Conservation (phyloP, 106 monocot species). For the Dioscorea dumetorum region DNA sequence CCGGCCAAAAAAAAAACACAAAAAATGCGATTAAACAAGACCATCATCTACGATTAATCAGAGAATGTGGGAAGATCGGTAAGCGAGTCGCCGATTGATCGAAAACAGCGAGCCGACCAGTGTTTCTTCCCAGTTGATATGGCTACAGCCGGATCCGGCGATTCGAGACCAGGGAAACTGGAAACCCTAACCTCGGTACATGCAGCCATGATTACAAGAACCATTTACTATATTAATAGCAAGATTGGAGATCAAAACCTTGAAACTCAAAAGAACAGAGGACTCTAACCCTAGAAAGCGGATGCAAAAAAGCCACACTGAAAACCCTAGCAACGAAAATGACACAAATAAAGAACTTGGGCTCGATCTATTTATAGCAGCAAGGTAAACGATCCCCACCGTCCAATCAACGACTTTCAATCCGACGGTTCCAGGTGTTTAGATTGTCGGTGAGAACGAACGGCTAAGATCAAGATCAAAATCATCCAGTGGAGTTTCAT, state of each 20-base stretch:
- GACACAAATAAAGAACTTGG: no score
- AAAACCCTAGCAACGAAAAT: background rate
- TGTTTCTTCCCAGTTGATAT: background rate
- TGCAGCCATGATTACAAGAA: background rate
- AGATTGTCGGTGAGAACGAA: no score
- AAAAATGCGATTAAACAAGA: background rate
- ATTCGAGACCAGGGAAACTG: slow-evolving; percentile 8
- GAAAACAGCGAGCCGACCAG: background rate
- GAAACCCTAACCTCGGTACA: slow-evolving; percentile 6
- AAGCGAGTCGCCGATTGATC: background rate
- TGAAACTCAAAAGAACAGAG: background rate
- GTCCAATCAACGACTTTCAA: background rate
- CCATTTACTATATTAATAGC: no score
- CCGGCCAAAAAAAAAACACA: background rate
- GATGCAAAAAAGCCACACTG: background rate
- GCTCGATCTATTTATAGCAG: background rate
- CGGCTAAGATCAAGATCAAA: no score
- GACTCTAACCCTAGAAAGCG: background rate
- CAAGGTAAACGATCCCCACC: background rate
- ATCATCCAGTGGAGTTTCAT: no score
- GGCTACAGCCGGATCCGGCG: slow-evolving; percentile 5
- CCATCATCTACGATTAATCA: background rate
- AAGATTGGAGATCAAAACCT: background rate
- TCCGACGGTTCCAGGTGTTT: background rate
- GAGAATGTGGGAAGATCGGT: slow-evolving; percentile 2